Conservation (phyloP, 1,139 yeast genomes). For the Saccharomyces hybrid region DNA sequence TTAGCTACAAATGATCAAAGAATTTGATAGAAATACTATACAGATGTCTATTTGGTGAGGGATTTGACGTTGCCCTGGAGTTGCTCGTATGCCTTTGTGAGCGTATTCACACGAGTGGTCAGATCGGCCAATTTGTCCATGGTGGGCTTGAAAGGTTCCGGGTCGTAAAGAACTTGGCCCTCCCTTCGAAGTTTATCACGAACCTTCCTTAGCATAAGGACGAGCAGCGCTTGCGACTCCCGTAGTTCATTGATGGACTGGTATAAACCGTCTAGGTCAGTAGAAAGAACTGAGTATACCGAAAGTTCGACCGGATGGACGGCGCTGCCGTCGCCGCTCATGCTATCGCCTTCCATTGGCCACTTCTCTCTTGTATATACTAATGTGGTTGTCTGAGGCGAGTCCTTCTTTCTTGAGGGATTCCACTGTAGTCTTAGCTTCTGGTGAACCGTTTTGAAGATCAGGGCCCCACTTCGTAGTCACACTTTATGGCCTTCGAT, state of each 20-base stretch:
- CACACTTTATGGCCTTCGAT: background rate
- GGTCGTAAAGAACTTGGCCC: constrained; percentile 15
- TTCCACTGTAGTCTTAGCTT: background rate
- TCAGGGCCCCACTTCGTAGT: too few species aligned
- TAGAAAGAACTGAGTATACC: constrained; percentile 27
- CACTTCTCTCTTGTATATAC: background rate
- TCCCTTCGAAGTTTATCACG: constrained; percentile 21
- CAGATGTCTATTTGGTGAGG: background rate
- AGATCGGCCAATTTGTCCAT: constrained; percentile 1
- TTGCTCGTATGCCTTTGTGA: constrained; percentile 1
- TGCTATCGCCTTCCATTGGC: background rate
- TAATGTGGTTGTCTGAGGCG: background rate
- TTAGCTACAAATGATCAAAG: background rate
- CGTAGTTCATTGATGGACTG: constrained; percentile 28
- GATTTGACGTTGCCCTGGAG: background rate
- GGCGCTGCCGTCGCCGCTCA: constrained; percentile 10
- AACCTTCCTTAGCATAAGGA: constrained; percentile 21
- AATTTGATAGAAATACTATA: background rate
- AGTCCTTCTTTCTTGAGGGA: too few species aligned
- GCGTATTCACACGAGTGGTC: constrained; percentile 2
- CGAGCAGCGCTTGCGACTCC: constrained; percentile 30
- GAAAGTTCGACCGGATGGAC: constrained; percentile 30
- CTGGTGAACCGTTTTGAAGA: background rate
- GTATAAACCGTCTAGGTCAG: constrained; percentile 28
- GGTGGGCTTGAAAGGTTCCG: background rate